A percentile compares a stretch with the other conserved stretches of the same genome.
These are phyloP conservation scores for Pseudogymnoascus pannorum DNA, from an alignment of 2,329 filamentous ascomycete species.

Conservation along the genomic window DNA sequence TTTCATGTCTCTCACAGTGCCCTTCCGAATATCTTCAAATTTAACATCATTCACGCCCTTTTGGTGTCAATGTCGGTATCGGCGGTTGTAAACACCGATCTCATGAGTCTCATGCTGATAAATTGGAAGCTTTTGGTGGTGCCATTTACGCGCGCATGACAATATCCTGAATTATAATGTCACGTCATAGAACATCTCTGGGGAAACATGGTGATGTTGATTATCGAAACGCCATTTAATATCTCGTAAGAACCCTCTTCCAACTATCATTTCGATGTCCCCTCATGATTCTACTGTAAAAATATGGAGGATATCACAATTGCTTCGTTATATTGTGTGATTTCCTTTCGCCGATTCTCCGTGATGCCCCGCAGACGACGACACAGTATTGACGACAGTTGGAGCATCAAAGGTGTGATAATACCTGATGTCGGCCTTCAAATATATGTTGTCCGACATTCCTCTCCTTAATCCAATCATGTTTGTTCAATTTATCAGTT, in stretches of 20 bases:
- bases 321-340: background rate
- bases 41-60: background rate
- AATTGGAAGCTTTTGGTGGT: background rate
- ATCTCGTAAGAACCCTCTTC: background rate
- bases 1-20: background rate
- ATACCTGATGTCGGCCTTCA: background rate
- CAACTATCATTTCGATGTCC: background rate
- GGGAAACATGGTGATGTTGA: background rate
- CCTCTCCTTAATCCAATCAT: background rate
- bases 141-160: conserved; percentile 1
- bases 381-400: background rate
- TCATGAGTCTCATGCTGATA: background rate
- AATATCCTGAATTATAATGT: background rate
- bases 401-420: background rate
- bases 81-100: background rate
- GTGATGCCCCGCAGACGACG: background rate
- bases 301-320: background rate
- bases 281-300: background rate
- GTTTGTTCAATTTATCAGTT: background rate
- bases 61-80: background rate
- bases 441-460: background rate
- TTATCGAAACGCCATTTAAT: background rate
- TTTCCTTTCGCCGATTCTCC: background rate
- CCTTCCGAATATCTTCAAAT: background rate
- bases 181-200: background rate